These are phyloP conservation scores for Niebla homalea DNA, from an alignment of 495 filamentous ascomycete species.

Conservation along the genomic window DNA sequence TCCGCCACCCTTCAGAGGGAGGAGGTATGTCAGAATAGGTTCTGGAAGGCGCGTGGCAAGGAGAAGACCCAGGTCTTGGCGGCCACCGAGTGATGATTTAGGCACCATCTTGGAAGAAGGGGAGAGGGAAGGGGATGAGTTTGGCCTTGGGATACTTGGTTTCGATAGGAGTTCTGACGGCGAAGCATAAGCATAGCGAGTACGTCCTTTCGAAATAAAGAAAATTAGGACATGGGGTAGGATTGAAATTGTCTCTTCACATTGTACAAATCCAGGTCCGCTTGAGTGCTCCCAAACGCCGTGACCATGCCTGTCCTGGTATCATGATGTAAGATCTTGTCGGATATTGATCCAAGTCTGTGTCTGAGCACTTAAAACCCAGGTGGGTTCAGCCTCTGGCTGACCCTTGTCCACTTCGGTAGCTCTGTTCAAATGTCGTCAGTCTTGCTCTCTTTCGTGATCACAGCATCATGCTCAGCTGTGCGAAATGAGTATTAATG, in stretches of 20 bases:
- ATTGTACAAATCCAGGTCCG: too few relatives aligned
- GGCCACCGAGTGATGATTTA: constrained; percentile 26
- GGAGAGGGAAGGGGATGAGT: constrained; percentile 12
- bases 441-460: not conserved
- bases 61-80: constrained; percentile 24
- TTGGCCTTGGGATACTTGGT: constrained; percentile 7
- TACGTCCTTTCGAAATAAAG: too few relatives aligned
- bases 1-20: not conserved
- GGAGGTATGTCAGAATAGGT: not conserved
- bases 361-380: constrained; percentile 53
- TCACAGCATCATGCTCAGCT: not conserved
- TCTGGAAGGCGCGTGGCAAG: not conserved
- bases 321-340: too few relatives aligned
- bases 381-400: constrained; percentile 83
- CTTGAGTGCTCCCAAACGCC: too few relatives aligned
- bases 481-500: constrained; percentile 4
- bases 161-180: not conserved
- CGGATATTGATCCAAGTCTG: too few relatives aligned
- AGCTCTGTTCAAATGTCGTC: constrained; percentile 41
- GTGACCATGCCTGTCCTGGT: too few relatives aligned
- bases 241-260: too few relatives aligned
- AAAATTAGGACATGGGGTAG: too few relatives aligned
- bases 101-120: constrained; percentile 25
- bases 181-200: not conserved
- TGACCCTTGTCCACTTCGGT: constrained; percentile 92